A percentile compares a stretch with the other conserved stretches of the same genome.
These are phyloP conservation scores for Macrophomina pseudophaseolina DNA, from an alignment of 2,329 filamentous ascomycete species.

Conservation along the genomic window DNA sequence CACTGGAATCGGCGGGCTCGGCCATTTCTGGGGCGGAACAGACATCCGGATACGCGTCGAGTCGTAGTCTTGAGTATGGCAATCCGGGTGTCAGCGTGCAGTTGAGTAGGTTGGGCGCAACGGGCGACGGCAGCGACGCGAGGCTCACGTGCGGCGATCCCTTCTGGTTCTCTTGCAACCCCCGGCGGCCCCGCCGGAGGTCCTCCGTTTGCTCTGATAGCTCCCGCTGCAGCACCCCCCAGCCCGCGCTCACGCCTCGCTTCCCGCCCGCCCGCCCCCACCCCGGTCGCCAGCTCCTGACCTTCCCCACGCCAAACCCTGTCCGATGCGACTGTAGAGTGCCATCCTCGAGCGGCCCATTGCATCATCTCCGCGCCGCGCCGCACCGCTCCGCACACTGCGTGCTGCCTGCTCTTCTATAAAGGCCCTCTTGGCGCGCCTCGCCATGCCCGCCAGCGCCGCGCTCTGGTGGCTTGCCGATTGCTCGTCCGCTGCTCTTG, in stretches of 20 bases:
- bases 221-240: neutral
- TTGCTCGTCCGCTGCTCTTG: slow-evolving; percentile 6
- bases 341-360: neutral
- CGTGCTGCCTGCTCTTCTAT: neutral
- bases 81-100: neutral
- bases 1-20: slow-evolving; percentile 13
- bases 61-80: neutral
- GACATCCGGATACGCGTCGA: neutral
- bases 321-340: slow-evolving; percentile 8
- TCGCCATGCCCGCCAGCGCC: neutral
- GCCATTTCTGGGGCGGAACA: slow-evolving; percentile 4
- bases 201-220: slow-evolving; percentile 2
- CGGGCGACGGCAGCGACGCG: neutral
- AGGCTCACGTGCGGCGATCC: slow-evolving; percentile 17
- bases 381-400: neutral
- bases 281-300: neutral
- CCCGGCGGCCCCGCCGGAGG: neutral
- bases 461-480: neutral
- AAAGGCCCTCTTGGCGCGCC: slow-evolving; percentile 4
- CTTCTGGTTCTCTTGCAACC: neutral
- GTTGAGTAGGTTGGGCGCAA: neutral
- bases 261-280: slow-evolving; percentile 2
- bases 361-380: neutral
- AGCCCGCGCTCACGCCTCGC: neutral
- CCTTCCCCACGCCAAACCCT: neutral